Percentiles rank a stretch among this genome's conserved stretches.
Conservation (phyloP, 169 alveolate species). For the Babesia sp. region DNA sequence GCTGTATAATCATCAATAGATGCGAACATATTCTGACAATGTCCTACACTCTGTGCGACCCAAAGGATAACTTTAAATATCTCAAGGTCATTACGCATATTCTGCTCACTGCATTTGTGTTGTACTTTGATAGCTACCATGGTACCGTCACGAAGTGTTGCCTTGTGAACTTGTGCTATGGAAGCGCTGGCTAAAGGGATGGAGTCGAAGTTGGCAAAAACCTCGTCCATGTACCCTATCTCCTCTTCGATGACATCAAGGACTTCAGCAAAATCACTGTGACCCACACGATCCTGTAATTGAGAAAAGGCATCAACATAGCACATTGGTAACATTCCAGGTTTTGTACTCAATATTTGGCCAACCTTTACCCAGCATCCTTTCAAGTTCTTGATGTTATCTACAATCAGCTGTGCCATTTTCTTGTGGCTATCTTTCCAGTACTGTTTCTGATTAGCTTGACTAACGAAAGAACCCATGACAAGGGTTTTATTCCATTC, state of each 20-base stretch:
- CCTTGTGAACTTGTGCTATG: conserved; percentile 85
- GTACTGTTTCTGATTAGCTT: conserved; percentile 65
- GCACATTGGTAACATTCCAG: conserved; percentile 86
- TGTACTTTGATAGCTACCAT: conserved; percentile 80
- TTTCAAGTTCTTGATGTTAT: conserved; percentile 81
- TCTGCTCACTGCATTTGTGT: conserved; percentile 79
- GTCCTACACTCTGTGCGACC: conserved; percentile 76
- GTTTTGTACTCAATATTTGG: conserved; percentile 88
- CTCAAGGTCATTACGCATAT: conserved; percentile 75
- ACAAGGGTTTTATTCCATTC: conserved; percentile 67
- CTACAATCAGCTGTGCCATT: conserved; percentile 84
- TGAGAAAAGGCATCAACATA: conserved; percentile 82
- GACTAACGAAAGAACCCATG: conserved; percentile 54
- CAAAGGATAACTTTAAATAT: conserved; percentile 73
- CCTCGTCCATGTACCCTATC: conserved; percentile 72
- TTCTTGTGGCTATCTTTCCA: conserved; percentile 88
- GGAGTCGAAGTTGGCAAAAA: conserved; percentile 71
- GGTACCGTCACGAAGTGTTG: conserved; percentile 71
- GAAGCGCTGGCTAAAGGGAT: conserved; percentile 83
- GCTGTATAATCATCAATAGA: conserved; percentile 86
- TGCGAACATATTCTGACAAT: conserved; percentile 74
- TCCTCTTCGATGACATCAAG: conserved; percentile 78
- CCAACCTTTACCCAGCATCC: conserved; percentile 94
- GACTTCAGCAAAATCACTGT: conserved; percentile 73
- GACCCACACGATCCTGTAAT: conserved; percentile 88